phyloP scores from a whole-genome alignment of 1,139 yeast species.

The Debaryomyces subglobosus region DNA sequence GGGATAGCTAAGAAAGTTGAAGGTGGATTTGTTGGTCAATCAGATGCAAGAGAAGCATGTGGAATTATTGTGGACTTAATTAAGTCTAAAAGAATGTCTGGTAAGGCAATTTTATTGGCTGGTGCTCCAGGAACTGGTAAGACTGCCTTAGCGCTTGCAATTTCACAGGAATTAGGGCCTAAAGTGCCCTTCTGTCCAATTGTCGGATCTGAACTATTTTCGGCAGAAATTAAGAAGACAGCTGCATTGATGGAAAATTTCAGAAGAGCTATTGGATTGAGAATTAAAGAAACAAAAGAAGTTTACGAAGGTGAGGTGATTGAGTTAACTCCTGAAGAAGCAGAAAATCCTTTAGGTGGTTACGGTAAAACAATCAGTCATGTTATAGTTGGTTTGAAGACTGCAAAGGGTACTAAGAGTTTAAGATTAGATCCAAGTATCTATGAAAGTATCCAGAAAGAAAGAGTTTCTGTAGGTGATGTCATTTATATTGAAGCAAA shows the following conservation, averaged over 20 bases:
- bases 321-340: constrained; percentile 94
- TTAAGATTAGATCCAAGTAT: constrained; percentile 92
- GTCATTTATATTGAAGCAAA: constrained; percentile 96
- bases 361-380: constrained; percentile 96
- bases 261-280: constrained; percentile 91
- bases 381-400: constrained; percentile 90
- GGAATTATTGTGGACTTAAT: constrained; percentile 94
- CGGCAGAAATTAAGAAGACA: constrained; percentile 98
- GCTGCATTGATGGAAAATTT: constrained; percentile 97
- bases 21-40: constrained; percentile 96
- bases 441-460: constrained; percentile 95
- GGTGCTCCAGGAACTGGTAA: constrained; percentile 99
- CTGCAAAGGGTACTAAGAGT: constrained; percentile 94
- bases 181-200: constrained; percentile 98
- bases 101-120: constrained; percentile 92
- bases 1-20: constrained; percentile 85
- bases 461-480: constrained; percentile 92
- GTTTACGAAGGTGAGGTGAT: constrained; percentile 99
- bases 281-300: constrained; percentile 96
- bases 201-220: constrained; percentile 91
- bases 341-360: constrained; percentile 96
- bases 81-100: constrained; percentile 91
- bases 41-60: constrained; percentile 95
- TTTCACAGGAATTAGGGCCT: constrained; percentile 96
- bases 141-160: constrained; percentile 94